Evolutionary conservation across 164 flowering plant species (phyloP).

Genomic region (Litsea cubeba): DNA sequence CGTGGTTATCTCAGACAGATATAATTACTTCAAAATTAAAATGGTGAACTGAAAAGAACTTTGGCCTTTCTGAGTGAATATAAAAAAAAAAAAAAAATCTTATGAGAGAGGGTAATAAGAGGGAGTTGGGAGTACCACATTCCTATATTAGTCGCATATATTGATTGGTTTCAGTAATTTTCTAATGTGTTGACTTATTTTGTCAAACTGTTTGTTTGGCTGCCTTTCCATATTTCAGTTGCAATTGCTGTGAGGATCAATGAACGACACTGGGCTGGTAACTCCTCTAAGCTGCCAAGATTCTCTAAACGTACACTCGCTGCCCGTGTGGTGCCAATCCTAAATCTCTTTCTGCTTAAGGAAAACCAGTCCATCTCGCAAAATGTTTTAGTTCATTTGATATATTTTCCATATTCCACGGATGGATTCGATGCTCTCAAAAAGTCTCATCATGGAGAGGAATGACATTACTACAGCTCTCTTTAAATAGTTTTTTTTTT

Average conservation of each 20-base stretch:
- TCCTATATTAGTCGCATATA: no score
- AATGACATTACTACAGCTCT: not conserved
- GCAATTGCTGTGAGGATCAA: conserved; percentile 47
- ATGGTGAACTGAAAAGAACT: no score
- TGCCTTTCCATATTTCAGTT: not conserved
- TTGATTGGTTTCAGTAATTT: no score
- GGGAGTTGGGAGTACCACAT: no score
- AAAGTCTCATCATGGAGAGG: not conserved
- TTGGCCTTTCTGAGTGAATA: no score
- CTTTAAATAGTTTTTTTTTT: no score
- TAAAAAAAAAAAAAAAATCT: no score
- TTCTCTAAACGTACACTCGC: conserved; percentile 75
- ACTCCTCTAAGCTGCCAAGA: conserved; percentile 74
- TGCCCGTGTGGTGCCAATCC: conserved; percentile 66
- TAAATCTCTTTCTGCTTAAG: conserved; percentile 54
- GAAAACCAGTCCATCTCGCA: conserved; percentile 47
- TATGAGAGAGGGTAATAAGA: no score
- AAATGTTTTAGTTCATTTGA: conserved; percentile 76
- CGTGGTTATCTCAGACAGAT: no score
- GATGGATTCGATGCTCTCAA: not conserved
- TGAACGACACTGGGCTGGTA: conserved; percentile 64
- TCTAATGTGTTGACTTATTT: not conserved
- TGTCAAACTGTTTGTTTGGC: not conserved
- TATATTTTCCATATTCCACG: conserved; percentile 15
- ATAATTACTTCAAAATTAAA: no score